These are phyloP conservation scores for Heliocybe sulcata DNA, from an alignment of 1,284 basidiomycete species.

Conservation along the genomic window DNA sequence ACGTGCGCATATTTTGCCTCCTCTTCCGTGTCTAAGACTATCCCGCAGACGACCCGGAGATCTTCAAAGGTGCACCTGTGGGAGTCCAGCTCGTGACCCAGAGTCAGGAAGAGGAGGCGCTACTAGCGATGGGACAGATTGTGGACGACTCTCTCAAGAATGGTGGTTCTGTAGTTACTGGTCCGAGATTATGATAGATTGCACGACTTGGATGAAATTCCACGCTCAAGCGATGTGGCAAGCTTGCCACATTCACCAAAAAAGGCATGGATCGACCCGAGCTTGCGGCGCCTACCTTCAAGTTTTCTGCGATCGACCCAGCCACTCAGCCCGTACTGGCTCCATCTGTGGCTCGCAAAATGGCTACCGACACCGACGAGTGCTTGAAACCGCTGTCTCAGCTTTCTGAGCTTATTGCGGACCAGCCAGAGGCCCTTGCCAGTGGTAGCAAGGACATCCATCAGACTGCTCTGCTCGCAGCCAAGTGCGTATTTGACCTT, in stretches of 20 bases:
- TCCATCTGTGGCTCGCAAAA: too few species aligned
- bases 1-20: slow-evolving; percentile 17
- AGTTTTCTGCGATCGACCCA: too few species aligned
- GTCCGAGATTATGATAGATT: too few species aligned
- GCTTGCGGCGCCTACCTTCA: too few species aligned
- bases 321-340: too few species aligned
- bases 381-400: slow-evolving; percentile 34
- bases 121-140: slow-evolving; percentile 56
- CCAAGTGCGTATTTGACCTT: slow-evolving; percentile 77
- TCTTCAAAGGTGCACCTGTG: slow-evolving; percentile 55
- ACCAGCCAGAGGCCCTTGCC: slow-evolving; percentile 46
- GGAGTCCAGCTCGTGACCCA: slow-evolving; percentile 64
- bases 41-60: slow-evolving; percentile 46
- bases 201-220: too few species aligned
- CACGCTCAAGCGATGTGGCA: not conserved
- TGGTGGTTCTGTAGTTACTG: too few species aligned
- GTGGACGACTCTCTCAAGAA: slow-evolving; percentile 38
- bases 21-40: slow-evolving; percentile 2
- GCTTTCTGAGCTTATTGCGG: slow-evolving; percentile 48
- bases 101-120: slow-evolving; percentile 69
- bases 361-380: slow-evolving; percentile 7
- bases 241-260: not conserved
- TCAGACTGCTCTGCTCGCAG: slow-evolving; percentile 54
- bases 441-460: slow-evolving; percentile 51
- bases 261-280: too few species aligned